Percentiles rank a stretch among this genome's conserved stretches.
phyloP scores from a whole-genome alignment of 805 yeast species.

The Candida endomychidarum region DNA sequence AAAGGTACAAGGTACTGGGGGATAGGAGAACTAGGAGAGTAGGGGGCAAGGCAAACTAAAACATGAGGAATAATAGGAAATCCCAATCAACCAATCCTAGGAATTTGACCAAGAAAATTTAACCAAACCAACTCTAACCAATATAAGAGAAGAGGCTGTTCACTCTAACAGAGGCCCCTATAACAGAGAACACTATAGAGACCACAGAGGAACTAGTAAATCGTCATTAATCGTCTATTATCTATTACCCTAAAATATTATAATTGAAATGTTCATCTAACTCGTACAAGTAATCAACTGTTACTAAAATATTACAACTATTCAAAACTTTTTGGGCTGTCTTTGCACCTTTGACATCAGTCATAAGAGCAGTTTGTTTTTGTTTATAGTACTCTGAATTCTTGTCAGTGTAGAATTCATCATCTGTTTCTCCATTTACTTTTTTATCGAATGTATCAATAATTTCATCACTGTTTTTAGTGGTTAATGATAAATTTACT shows the following conservation, averaged over 20 bases:
- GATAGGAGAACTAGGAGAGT: not conserved
- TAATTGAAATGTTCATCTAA: conserved; percentile 8
- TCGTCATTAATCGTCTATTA: too few relatives aligned
- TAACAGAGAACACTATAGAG: too few relatives aligned
- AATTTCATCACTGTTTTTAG: not conserved
- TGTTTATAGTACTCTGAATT: conserved; percentile 13
- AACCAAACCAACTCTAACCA: too few relatives aligned
- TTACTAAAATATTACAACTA: conserved; percentile 12
- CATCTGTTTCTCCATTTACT: conserved; percentile 9
- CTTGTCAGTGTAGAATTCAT: conserved; percentile 11
- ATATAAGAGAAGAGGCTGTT: too few relatives aligned
- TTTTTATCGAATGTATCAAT: not conserved
- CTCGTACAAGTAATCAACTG: conserved; percentile 11
- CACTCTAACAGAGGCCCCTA: too few relatives aligned
- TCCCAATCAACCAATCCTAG: too few relatives aligned
- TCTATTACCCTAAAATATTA: not conserved
- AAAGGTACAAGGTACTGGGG: too few relatives aligned
- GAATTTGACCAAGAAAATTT: too few relatives aligned
- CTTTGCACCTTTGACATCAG: not conserved
- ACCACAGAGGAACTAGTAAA: too few relatives aligned
- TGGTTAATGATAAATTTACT: not conserved
- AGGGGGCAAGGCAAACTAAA: not conserved
- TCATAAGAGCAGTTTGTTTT: not conserved
- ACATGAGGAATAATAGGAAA: too few relatives aligned
- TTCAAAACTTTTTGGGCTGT: conserved; percentile 1